Percentiles rank a stretch among this genome's conserved stretches.
phyloP scores from a whole-genome alignment of 495 filamentous ascomycete species.

The Aspergillus hancockii region DNA sequence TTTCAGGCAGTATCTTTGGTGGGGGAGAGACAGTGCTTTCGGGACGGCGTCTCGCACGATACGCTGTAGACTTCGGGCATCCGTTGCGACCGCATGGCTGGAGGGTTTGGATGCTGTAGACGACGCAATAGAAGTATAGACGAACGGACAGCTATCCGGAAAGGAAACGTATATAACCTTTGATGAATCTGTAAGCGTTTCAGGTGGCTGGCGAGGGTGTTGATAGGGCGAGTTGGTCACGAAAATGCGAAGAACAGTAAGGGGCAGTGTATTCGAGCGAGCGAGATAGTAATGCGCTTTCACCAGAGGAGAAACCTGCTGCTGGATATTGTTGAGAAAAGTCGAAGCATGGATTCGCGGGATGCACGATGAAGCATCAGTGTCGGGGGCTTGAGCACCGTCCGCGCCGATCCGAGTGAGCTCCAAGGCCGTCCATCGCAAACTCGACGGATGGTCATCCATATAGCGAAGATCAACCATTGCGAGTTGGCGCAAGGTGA shows the following conservation, averaged over 20 bases:
- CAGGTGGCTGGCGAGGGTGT: constrained; percentile 37
- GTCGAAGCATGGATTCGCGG: constrained; percentile 75
- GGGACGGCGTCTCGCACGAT: constrained; percentile 73
- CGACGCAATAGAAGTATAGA: constrained; percentile 67
- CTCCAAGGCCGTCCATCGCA: constrained; percentile 75
- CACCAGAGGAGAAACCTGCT: constrained; percentile 68
- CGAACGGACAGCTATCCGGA: constrained; percentile 70
- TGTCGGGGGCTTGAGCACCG: constrained; percentile 9
- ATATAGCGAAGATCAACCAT: constrained; percentile 78
- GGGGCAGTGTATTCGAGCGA: constrained; percentile 58
- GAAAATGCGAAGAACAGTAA: constrained; percentile 74
- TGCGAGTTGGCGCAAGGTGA: constrained; percentile 75
- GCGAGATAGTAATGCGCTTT: constrained; percentile 80
- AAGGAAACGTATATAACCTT: constrained; percentile 76
- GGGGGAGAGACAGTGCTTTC: constrained; percentile 69
- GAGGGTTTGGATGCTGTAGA: constrained; percentile 31
- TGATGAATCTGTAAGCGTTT: constrained; percentile 53
- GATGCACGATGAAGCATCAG: constrained; percentile 49
- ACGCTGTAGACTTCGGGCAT: constrained; percentile 64
- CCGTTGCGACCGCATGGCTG: constrained; percentile 40
- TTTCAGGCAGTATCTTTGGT: constrained; percentile 66
- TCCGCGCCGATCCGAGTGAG: constrained; percentile 43
- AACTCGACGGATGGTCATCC: constrained; percentile 70
- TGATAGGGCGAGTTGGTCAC: constrained; percentile 75
- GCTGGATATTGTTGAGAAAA: constrained; percentile 72